These are phyloP conservation scores for Dictyostelium intermedium DNA, from an alignment of 78 protist species.

Conservation along the genomic window DNA sequence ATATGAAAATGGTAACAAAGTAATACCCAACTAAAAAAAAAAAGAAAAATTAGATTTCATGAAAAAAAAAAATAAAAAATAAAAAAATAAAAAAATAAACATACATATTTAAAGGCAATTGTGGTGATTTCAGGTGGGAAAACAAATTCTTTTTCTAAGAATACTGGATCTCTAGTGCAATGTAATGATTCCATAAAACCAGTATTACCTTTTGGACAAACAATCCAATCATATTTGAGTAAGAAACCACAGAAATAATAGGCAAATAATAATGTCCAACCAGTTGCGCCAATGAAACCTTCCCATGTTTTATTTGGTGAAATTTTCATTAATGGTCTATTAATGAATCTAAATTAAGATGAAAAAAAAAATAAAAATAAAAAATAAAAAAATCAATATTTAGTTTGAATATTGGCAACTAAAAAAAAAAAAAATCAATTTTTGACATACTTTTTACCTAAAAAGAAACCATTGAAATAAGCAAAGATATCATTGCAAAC, in stretches of 20 bases:
- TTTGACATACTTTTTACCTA: slow-evolving; percentile 84
- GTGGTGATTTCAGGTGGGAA: slow-evolving; percentile 44
- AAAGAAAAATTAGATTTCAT: background rate
- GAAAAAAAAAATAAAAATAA: background rate
- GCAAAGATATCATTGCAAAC: slow-evolving; percentile 95
- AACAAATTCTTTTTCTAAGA: slow-evolving; percentile 35
- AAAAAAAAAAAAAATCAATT: no score
- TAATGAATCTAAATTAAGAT: slow-evolving; percentile 21
- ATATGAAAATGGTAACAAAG: background rate
- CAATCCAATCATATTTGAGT: slow-evolving; percentile 50
- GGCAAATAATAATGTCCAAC: slow-evolving; percentile 89
- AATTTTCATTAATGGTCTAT: slow-evolving; percentile 90
- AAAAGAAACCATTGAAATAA: slow-evolving; percentile 90
- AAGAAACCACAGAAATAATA: slow-evolving; percentile 71
- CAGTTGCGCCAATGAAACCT: slow-evolving; percentile 96
- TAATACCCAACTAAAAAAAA: slow-evolving; percentile 34
- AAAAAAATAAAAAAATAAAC: background rate
- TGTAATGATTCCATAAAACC: slow-evolving; percentile 52
- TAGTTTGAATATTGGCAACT: background rate
- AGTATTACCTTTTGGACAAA: slow-evolving; percentile 62
- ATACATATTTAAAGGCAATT: slow-evolving; percentile 29
- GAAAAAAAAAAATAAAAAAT: background rate
- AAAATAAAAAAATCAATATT: no score
- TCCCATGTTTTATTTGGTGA: slow-evolving; percentile 98
- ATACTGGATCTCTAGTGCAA: slow-evolving; percentile 60